Conservation (phyloP, 2,329 filamentous ascomycete genomes). For the Ascochyta koolunga region DNA sequence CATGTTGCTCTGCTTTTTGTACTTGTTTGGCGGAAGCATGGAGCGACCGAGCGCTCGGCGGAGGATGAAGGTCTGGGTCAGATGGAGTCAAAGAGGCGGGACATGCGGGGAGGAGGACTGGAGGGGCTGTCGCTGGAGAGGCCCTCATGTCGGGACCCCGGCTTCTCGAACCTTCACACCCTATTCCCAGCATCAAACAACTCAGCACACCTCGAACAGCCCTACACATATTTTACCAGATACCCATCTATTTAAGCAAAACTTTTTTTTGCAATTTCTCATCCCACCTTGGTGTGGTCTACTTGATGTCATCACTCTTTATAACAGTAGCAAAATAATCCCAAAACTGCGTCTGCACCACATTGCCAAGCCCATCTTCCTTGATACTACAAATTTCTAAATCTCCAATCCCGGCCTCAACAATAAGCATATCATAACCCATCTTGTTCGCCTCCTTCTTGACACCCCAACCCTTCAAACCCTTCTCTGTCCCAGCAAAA, state of each 20-base stretch:
- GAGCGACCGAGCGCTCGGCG: constrained; percentile 5
- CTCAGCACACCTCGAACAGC: not conserved
- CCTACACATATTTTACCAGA: not conserved
- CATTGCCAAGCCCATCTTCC: constrained; percentile 58
- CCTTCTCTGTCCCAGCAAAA: constrained; percentile 64
- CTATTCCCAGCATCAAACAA: not conserved
- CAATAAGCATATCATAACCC: constrained; percentile 67
- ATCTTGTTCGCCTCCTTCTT: constrained; percentile 64
- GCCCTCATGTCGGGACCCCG: constrained; percentile 7
- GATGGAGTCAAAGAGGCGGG: not conserved
- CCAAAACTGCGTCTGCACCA: constrained; percentile 59
- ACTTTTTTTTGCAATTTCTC: not conserved
- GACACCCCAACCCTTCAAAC: constrained; percentile 55
- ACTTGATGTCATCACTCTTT: constrained; percentile 54
- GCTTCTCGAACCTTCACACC: not conserved
- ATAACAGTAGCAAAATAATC: constrained; percentile 68
- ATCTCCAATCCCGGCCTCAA: constrained; percentile 67
- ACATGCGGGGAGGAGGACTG: not conserved
- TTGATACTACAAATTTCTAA: constrained; percentile 66
- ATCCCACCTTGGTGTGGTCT: not conserved
- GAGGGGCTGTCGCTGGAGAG: constrained; percentile 2
- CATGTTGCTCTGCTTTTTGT: constrained; percentile 6
- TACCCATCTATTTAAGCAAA: not conserved
- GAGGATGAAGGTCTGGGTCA: not conserved
- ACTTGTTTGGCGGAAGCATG: not conserved